Evolutionary conservation across 176 grass and related monocot species (phyloP), one percentile per base, ranked within the genome.

Genomic region (Tuctoria greenei): DNA sequence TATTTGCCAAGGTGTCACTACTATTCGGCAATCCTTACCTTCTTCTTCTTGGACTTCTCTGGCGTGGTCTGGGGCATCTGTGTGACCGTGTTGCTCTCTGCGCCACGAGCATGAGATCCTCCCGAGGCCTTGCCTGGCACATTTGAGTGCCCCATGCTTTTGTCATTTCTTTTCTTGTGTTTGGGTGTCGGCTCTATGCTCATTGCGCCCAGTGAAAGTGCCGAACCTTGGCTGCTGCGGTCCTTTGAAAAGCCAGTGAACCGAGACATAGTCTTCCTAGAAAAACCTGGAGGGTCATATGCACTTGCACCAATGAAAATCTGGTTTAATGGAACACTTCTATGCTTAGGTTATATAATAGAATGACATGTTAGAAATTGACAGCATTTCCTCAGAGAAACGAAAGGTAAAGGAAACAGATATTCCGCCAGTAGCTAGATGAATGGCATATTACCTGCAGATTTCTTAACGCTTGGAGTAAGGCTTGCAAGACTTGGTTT

Each of bases 211-310:
- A 73, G 67, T 8, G 83, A 76, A 37, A 55, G 24, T 0, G 78
- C 85, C 8, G 90, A 92, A 21, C 77, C 85, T 78, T 77, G 77
- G 80, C 85, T 81, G 64, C 82, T 92, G 49, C 27, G 70, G 21
- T 88, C 77, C 65, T 83, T 86, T 1, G 47, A 76, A 21, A 55
- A 35, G 6, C 79, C 20, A 13, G 35, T 78, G 38, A 79, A 83
- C 50, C 61, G 71, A 71, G 83, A 89, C 72, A 61, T 86, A 14
- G 79, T 84, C 81, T 81, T 93, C 49, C 62, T 73, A 23, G 49
- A 86, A 75, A 68, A 84, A 84, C 80, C 83, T 84, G 54, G 9
- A 51, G 69, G 9, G 27, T 31, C 20, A 78, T 50, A 34, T 15
- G 17, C 31, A 76, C 7, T 51, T 35, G 16, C 18, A 17, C 73